A percentile compares a stretch with the other conserved stretches of the same genome.
Evolutionary conservation across 495 filamentous ascomycete species (phyloP).

Genomic region (Baudoinia panamericana): DNA sequence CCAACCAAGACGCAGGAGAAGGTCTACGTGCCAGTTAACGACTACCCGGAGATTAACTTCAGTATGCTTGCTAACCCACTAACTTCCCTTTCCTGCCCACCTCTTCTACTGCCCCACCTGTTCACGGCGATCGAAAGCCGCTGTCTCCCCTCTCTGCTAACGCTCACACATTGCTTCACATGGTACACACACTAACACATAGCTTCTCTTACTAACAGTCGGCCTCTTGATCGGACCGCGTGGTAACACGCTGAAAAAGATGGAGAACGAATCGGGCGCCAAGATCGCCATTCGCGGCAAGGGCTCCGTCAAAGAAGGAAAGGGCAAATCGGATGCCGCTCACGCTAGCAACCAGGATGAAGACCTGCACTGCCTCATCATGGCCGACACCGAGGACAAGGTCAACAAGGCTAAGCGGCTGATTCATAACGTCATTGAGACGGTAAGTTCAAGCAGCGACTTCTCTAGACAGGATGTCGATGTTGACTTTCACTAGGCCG

Average conservation of each 20-base stretch:
- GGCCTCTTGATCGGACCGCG: slow-evolving; percentile 98
- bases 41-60: slow-evolving; percentile 99
- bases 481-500: slow-evolving; percentile 50
- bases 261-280: slow-evolving; percentile 91
- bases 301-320: slow-evolving; percentile 98
- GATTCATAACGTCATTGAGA: slow-evolving; percentile 96
- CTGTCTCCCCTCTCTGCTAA: slow-evolving; percentile 42
- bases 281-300: slow-evolving; percentile 99
- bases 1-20: slow-evolving; percentile 99
- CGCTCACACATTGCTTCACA: slow-evolving; percentile 22
- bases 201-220: slow-evolving; percentile 84
- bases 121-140: slow-evolving; percentile 17
- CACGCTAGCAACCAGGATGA: slow-evolving; percentile 99
- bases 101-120: slow-evolving; percentile 18
- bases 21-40: slow-evolving; percentile 99
- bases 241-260: slow-evolving; percentile 98
- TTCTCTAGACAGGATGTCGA: not conserved
- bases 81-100: slow-evolving; percentile 45
- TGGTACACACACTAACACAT: slow-evolving; percentile 70
- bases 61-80: slow-evolving; percentile 99
- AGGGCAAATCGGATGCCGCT: slow-evolving; percentile 94
- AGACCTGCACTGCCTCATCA: slow-evolving; percentile 96
- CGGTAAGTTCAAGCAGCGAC: slow-evolving; percentile 53
- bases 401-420: slow-evolving; percentile 95
- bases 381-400: slow-evolving; percentile 97